Evolutionary conservation across 2,329 filamentous ascomycete species (phyloP).

Genomic region (Stachybotrys elegans): DNA sequence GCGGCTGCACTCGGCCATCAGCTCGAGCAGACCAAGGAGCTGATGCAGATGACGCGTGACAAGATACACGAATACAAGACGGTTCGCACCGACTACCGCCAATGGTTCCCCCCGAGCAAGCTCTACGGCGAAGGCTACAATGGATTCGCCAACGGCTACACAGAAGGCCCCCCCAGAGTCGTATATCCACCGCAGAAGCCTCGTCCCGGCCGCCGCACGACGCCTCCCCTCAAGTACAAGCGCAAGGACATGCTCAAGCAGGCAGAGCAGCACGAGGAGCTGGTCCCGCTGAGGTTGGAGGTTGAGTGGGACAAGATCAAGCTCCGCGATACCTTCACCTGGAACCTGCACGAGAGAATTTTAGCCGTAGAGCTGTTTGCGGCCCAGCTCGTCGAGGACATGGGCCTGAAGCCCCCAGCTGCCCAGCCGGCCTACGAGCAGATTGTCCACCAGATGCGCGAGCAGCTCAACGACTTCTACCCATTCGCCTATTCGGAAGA

Average conservation of each 20-base stretch:
- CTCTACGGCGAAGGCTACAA: constrained; percentile 73
- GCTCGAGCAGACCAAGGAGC: constrained; percentile 48
- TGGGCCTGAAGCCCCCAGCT: constrained; percentile 71
- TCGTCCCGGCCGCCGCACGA: constrained; percentile 70
- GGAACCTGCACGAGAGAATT: constrained; percentile 92
- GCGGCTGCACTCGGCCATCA: constrained; percentile 46
- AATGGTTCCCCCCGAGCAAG: constrained; percentile 49
- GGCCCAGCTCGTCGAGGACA: constrained; percentile 84
- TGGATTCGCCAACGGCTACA: constrained; percentile 83
- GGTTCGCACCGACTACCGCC: constrained; percentile 50
- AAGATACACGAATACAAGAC: constrained; percentile 67
- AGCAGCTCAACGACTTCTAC: constrained; percentile 90
- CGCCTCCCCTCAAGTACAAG: constrained; percentile 66
- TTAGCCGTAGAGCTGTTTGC: constrained; percentile 78
- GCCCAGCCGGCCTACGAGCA: constrained; percentile 58
- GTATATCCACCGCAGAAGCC: constrained; percentile 76
- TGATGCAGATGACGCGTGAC: constrained; percentile 58
- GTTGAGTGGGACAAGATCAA: constrained; percentile 95
- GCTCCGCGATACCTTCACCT: constrained; percentile 94
- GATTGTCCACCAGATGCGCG: constrained; percentile 66
- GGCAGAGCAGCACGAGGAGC: constrained; percentile 83
- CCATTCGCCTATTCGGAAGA: constrained; percentile 88
- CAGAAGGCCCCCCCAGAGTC: constrained; percentile 66
- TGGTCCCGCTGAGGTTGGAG: constrained; percentile 86
- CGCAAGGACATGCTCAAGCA: constrained; percentile 80